phyloP scores from a whole-genome alignment of 257 asterid species.

The Forsythia suspensa region DNA sequence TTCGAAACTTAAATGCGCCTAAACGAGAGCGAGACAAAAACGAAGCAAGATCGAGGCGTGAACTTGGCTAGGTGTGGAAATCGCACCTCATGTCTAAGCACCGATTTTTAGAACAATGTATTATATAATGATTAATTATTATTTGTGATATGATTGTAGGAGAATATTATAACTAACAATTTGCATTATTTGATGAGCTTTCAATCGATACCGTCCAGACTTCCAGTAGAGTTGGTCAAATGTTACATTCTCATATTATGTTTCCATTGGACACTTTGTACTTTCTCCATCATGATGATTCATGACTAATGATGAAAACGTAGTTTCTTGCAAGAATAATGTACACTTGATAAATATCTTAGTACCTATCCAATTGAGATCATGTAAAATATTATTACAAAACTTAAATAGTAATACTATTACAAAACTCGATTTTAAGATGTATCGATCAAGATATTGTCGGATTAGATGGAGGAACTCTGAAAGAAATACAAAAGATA shows the following conservation, averaged over 20 bases:
- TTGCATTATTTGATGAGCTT: neutral
- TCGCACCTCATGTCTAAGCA: too few species aligned
- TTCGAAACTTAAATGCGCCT: too few species aligned
- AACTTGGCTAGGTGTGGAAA: too few species aligned
- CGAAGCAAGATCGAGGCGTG: too few species aligned
- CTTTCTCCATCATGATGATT: neutral
- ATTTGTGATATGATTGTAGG: neutral
- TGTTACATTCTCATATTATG: neutral
- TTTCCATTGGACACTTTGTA: neutral
- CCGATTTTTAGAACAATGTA: too few species aligned
- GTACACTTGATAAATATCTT: neutral
- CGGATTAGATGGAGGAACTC: neutral
- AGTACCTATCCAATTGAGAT: neutral
- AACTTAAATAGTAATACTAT: neutral
- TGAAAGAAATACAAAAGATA: neutral
- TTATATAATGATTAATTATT: too few species aligned
- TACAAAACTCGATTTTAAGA: neutral
- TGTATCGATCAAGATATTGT: too few species aligned
- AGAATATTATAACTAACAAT: neutral
- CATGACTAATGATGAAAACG: neutral
- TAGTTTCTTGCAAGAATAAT: neutral
- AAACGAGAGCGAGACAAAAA: too few species aligned
- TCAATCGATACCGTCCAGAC: neutral
- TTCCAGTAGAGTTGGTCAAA: neutral
- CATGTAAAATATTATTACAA: too few species aligned